phyloP scores from a whole-genome alignment of 495 filamentous ascomycete genomes.

The Lophiotrema nucula region DNA sequence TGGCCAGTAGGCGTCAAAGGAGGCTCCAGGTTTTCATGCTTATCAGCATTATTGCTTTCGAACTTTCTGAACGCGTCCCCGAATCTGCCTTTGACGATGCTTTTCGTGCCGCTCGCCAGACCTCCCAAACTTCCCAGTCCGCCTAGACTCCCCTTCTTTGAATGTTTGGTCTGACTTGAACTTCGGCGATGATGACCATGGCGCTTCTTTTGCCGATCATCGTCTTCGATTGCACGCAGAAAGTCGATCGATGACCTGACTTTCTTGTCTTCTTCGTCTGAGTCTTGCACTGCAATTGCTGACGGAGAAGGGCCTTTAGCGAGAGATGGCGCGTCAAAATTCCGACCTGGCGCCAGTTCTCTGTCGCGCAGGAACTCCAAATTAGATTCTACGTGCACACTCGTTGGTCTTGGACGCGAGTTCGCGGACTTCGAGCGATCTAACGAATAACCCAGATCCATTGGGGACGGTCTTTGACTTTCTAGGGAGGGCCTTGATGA shows the following conservation, averaged over 20 bases:
- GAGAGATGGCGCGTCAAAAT: conserved; percentile 37
- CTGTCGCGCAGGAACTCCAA: conserved; percentile 69
- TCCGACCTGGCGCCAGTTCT: conserved; percentile 43
- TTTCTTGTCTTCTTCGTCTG: conserved; percentile 56
- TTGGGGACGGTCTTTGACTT: conserved; percentile 61
- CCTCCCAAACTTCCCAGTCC: conserved; percentile 77
- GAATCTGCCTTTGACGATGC: conserved; percentile 84
- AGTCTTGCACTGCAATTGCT: conserved; percentile 41
- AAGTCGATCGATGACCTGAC: conserved; percentile 90
- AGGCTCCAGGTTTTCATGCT: conserved; percentile 35
- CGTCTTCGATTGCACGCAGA: conserved; percentile 73
- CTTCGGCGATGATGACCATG: conserved; percentile 69
- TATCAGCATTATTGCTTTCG: conserved; percentile 59
- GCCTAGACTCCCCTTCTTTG: conserved; percentile 78
- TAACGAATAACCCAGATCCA: conserved; percentile 59
- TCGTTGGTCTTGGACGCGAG: conserved; percentile 64
- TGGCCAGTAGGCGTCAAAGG: conserved; percentile 30
- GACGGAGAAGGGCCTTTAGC: conserved; percentile 38
- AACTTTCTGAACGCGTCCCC: conserved; percentile 95
- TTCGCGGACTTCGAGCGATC: conserved; percentile 64
- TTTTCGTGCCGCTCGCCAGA: conserved; percentile 75
- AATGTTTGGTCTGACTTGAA: conserved; percentile 59
- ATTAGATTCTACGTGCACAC: conserved; percentile 76
- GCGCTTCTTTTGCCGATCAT: conserved; percentile 62
- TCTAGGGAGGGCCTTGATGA: conserved; percentile 83